Base-by-base conservation (phyloP, 2,329 filamentous ascomycete species). In the Stagonosporopsis chrysanthemi region DNA sequence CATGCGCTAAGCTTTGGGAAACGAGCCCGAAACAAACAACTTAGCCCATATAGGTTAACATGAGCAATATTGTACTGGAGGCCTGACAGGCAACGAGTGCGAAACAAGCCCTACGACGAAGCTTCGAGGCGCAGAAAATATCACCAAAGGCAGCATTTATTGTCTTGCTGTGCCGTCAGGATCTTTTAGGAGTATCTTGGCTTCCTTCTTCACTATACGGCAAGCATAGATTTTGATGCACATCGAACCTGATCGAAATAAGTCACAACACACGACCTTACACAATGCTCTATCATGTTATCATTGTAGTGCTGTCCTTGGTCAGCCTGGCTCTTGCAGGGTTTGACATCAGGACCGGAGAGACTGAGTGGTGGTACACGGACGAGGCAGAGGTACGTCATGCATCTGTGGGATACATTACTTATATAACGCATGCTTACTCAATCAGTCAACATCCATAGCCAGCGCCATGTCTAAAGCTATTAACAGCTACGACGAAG, bases 81-180 rank as follows among this genome's bases (percentile, higher is more conserved):
- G 54, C 54, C 54, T 57, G 48, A 52, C 47, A 57, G 54, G 54
- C 48, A 52, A 47, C 54, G 38, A 43, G 11, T 43, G 38, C 54
- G 17, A 43, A 57, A 43, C 54, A 42, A 43, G 43, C 29, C 47
- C 47, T 39, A 17, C 28, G 42, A 39, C 42, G 48, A 48, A 15
- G 24, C 28, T 29, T 43, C 19, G 54, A 46, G 38, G 38, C 36
- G 42, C 38, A 57, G 26, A 52, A n/a, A 40, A 24, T 52, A 43
- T 40, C 38, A 29, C 48, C 48, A 48, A 22, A 33, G 28, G 48
- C 47, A 29, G 43, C 29, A 48, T 49, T 48, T 33, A 48, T 51
- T 56, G 46, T 17, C 14, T 14, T 22, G 31, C 29, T 42, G 23
- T 15, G 38, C 43, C 43, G 33, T 47, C 5, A 5, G 6, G 2